Conservation (phyloP, 257 asterid genomes). For the Craterostigma plantagineum region DNA sequence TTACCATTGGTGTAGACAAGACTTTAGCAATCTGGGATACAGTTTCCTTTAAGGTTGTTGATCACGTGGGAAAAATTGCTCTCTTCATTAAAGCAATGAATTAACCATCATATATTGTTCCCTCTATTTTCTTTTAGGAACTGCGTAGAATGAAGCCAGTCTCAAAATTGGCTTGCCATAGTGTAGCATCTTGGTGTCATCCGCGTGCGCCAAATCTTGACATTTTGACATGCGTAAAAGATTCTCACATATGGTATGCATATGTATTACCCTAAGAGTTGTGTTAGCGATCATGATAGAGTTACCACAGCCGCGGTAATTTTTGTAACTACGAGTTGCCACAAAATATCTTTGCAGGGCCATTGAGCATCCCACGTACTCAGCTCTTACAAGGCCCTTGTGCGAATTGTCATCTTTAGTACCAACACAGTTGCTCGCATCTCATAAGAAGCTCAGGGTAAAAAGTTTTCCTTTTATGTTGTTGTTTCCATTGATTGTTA, state of each 20-base stretch:
- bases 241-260: constrained; percentile 98
- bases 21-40: constrained; percentile 98
- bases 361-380: constrained; percentile 94
- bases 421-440: constrained; percentile 84
- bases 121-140: constrained; percentile 35
- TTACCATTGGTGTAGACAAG: constrained; percentile 95
- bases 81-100: constrained; percentile 2
- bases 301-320: background rate
- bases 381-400: constrained; percentile 93
- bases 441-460: constrained; percentile 97
- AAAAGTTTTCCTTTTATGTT: constrained; percentile 8
- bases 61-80: constrained; percentile 9
- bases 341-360: constrained; percentile 48
- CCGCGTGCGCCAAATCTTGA: constrained; percentile 99
- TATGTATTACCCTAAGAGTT: background rate
- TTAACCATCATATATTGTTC: background rate
- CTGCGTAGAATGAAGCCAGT: constrained; percentile 92
- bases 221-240: constrained; percentile 90
- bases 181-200: constrained; percentile 98
- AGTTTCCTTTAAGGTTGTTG: constrained; percentile 65
- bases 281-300: no score
- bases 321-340: no score
- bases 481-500: constrained; percentile 6
- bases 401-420: constrained; percentile 91
- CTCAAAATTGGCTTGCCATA: constrained; percentile 87